Conservation (phyloP, 306 rosid genomes). For the Hippophae rhamnoides region DNA sequence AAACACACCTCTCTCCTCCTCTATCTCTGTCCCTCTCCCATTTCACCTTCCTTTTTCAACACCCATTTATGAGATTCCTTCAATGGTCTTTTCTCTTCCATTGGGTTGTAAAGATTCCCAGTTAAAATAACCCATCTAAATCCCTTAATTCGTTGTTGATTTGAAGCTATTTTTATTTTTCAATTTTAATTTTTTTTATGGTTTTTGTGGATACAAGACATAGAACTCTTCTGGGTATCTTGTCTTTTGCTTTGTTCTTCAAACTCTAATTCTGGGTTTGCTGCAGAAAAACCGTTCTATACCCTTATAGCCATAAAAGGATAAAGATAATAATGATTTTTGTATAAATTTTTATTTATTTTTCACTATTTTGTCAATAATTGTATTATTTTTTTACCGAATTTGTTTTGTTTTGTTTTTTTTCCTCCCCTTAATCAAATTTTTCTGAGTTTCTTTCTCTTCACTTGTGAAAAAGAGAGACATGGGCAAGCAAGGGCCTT, state of each 20-base stretch:
- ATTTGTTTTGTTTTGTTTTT: neutral
- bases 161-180: conserved; percentile 20
- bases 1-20: conserved; percentile 29
- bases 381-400: too few relatives aligned
- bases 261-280: conserved; percentile 49
- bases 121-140: conserved; percentile 40
- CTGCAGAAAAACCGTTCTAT: conserved; percentile 32
- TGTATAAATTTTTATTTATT: conserved; percentile 9
- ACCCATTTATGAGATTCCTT: conserved; percentile 78
- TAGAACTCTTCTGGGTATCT: conserved; percentile 59
- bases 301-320: conserved; percentile 34
- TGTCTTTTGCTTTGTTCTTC: conserved; percentile 47
- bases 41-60: conserved; percentile 67
- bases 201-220: conserved; percentile 31
- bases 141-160: conserved; percentile 39
- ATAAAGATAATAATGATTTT: conserved; percentile 30
- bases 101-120: conserved; percentile 55
- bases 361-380: conserved; percentile 12
- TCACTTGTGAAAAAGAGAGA: conserved; percentile 40
- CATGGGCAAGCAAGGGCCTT: conserved; percentile 99
- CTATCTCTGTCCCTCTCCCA: conserved; percentile 36
- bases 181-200: conserved; percentile 11
- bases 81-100: conserved; percentile 63
- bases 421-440: conserved; percentile 20
- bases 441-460: conserved; percentile 30